A percentile compares a stretch with the other conserved stretches of the same genome.
phyloP scores from a whole-genome alignment of 495 filamentous ascomycete species.

The Penicillium paradoxum region DNA sequence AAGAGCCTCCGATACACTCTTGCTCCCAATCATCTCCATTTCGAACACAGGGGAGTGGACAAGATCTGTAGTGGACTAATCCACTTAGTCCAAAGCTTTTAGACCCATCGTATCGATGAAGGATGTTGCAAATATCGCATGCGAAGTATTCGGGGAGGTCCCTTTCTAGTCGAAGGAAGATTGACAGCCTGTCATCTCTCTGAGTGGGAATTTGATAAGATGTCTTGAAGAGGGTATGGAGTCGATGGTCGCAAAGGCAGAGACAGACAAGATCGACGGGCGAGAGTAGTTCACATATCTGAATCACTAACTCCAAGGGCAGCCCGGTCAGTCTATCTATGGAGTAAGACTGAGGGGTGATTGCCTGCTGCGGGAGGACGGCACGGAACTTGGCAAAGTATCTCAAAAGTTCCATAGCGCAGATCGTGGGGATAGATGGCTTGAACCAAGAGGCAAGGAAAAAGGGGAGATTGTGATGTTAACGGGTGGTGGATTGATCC shows the following conservation, averaged over 20 bases:
- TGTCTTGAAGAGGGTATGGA: neutral
- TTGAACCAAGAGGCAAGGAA: too few relatives aligned
- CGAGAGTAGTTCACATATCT: conserved; percentile 6
- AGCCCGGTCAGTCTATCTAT: neutral
- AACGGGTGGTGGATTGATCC: too few relatives aligned
- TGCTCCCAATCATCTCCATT: neutral
- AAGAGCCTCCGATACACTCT: neutral
- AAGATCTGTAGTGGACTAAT: neutral
- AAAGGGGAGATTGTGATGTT: too few relatives aligned
- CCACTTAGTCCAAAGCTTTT: conserved; percentile 9
- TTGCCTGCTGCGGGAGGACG: neutral
- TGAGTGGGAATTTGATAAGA: neutral
- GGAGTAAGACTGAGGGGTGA: neutral
- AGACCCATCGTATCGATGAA: conserved; percentile 17
- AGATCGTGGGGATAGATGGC: too few relatives aligned
- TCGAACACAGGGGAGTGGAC: conserved; percentile 2
- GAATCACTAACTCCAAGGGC: neutral
- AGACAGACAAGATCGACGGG: conserved; percentile 3
- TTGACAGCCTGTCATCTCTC: conserved; percentile 2
- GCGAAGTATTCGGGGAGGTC: conserved; percentile 12
- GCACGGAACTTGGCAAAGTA: too few relatives aligned
- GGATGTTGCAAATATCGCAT: conserved; percentile 11
- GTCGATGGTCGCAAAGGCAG: conserved; percentile 11
- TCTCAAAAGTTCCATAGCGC: too few relatives aligned
- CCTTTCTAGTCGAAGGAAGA: conserved; percentile 10